Percentiles rank a stretch among this genome's conserved stretches.
phyloP scores from a whole-genome alignment of 2,329 filamentous ascomycete genomes.

The Phaeosphaeriaceae sp. region DNA sequence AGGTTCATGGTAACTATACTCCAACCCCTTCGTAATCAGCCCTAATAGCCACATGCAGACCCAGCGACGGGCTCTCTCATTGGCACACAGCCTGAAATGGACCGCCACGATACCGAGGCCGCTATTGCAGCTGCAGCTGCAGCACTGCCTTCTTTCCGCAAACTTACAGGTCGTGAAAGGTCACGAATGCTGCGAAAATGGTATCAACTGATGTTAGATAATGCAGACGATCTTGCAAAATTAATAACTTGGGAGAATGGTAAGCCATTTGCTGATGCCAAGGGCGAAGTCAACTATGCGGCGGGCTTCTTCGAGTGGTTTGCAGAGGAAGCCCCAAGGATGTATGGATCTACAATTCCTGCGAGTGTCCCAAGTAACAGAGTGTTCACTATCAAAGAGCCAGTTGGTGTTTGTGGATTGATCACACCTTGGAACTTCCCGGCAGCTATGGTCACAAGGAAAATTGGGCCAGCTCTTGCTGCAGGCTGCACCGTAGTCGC shows the following conservation, averaged over 20 bases:
- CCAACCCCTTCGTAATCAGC: neutral
- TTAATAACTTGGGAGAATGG: conserved; percentile 92
- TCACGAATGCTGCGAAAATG: conserved; percentile 77
- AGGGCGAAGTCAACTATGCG: conserved; percentile 49
- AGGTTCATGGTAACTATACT: conserved; percentile 64
- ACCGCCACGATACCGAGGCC: conserved; percentile 73
- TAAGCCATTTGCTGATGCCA: conserved; percentile 70
- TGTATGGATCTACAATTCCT: conserved; percentile 72
- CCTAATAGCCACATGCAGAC: conserved; percentile 58
- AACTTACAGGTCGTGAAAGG: conserved; percentile 75
- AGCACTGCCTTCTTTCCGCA: conserved; percentile 74
- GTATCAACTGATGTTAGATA: conserved; percentile 81
- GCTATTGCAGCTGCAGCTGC: conserved; percentile 84
- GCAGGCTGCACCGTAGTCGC: conserved; percentile 95
- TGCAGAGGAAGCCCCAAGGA: conserved; percentile 47
- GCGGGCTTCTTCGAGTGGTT: conserved; percentile 53
- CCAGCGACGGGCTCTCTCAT: conserved; percentile 83
- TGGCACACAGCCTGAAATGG: conserved; percentile 85
- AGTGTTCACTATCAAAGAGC: conserved; percentile 80
- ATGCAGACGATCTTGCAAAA: conserved; percentile 79
- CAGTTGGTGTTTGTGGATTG: conserved; percentile 80
- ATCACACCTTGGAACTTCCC: conserved; percentile 89
- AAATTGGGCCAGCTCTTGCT: conserved; percentile 72
- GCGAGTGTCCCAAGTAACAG: conserved; percentile 73
- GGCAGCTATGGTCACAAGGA: conserved; percentile 58